These are phyloP conservation scores for Aspergillus proliferans DNA, from an alignment of 2,329 filamentous ascomycete genomes.

Conservation along the genomic window DNA sequence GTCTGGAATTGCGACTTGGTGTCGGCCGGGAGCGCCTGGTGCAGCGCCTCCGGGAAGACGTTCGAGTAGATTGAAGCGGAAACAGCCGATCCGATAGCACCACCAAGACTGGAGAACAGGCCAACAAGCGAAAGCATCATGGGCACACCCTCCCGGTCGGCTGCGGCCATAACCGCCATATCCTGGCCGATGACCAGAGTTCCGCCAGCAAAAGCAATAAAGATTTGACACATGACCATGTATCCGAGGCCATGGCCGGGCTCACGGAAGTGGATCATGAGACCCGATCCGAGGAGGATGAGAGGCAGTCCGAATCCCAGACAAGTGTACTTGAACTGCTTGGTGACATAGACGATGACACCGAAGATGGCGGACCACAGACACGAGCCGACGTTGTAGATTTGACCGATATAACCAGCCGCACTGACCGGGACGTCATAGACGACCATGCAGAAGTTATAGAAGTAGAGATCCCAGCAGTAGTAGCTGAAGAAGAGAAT, in stretches of 20 bases:
- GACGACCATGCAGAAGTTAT: constrained; percentile 50
- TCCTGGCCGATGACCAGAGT: constrained; percentile 51
- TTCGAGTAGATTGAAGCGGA: constrained; percentile 50
- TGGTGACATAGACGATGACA: constrained; percentile 43
- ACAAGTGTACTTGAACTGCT: constrained; percentile 48
- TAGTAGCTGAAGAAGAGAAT: constrained; percentile 47
- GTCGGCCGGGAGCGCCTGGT: constrained; percentile 38
- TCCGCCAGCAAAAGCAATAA: constrained; percentile 51
- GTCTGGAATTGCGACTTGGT: constrained; percentile 9
- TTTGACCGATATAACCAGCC: constrained; percentile 45
- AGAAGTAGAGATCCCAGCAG: constrained; percentile 51
- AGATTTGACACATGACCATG: constrained; percentile 51
- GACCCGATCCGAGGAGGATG: constrained; percentile 46
- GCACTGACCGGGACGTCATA: constrained; percentile 38
- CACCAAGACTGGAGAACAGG: constrained; percentile 30
- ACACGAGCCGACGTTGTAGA: constrained; percentile 51
- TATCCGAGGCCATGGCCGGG: constrained; percentile 44
- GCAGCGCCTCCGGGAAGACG: constrained; percentile 46
- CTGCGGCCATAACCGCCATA: constrained; percentile 53
- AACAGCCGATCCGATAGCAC: constrained; percentile 29
- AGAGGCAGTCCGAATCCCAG: constrained; percentile 49
- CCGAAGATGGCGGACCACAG: constrained; percentile 49
- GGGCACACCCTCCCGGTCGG: constrained; percentile 50
- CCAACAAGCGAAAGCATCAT: constrained; percentile 34
- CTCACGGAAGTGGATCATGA: constrained; percentile 53